phyloP scores from a whole-genome alignment of 2,329 filamentous ascomycete genomes.

The Ustilaginoidea virens region DNA sequence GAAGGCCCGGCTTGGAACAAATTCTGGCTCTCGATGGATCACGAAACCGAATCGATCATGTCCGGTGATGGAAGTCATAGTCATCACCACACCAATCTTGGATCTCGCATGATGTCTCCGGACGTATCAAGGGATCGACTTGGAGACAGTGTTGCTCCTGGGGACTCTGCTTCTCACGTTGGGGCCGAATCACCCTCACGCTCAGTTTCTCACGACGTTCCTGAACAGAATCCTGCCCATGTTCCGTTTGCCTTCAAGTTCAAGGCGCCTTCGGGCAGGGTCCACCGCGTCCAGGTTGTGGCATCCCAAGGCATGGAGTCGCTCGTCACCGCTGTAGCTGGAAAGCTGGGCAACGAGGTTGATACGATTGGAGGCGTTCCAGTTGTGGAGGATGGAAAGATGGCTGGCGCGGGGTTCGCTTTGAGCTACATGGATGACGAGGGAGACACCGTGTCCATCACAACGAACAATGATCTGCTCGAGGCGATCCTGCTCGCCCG shows the following conservation, averaged over 20 bases:
- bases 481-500: slow-evolving; percentile 80
- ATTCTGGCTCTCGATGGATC: slow-evolving; percentile 93
- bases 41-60: slow-evolving; percentile 91
- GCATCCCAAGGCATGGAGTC: slow-evolving; percentile 67
- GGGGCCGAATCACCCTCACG: slow-evolving; percentile 65
- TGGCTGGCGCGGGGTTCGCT: slow-evolving; percentile 68
- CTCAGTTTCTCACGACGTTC: slow-evolving; percentile 37
- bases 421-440: slow-evolving; percentile 95
- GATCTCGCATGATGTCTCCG: slow-evolving; percentile 65
- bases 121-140: slow-evolving; percentile 58
- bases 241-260: slow-evolving; percentile 95
- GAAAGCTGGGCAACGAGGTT: slow-evolving; percentile 73
- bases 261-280: slow-evolving; percentile 88
- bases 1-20: slow-evolving; percentile 99
- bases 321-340: slow-evolving; percentile 60
- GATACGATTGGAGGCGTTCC: slow-evolving; percentile 73
- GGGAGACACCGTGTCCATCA: slow-evolving; percentile 92
- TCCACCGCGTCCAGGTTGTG: slow-evolving; percentile 78
- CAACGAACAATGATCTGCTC: slow-evolving; percentile 80
- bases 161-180: slow-evolving; percentile 87
- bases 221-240: slow-evolving; percentile 48
- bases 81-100: slow-evolving; percentile 45
- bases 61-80: slow-evolving; percentile 78
- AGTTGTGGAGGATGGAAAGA: slow-evolving; percentile 60
- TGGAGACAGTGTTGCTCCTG: slow-evolving; percentile 72